Evolutionary conservation across 2,329 filamentous ascomycete species (phyloP), one percentile per base, ranked within the genome.

Genomic region (Cladophialophora yegresii): DNA sequence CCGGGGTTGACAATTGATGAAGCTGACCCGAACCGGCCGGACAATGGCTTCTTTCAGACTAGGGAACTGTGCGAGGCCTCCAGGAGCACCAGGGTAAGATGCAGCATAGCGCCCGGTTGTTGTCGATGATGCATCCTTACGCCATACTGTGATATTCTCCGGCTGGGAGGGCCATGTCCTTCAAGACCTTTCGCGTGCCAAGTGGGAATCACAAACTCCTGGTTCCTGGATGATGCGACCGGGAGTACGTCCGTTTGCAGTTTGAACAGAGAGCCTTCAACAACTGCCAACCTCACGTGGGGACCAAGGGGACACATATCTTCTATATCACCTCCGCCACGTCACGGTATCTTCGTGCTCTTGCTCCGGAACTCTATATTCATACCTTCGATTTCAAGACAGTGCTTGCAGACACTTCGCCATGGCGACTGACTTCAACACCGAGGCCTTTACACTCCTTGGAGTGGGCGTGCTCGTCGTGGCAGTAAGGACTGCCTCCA

Each of bases 381-480:
- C 20, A 12, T 22, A 5, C 22, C 26, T 26, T 3, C 12, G 47
- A 13, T 23, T 26, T 12, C 47, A 28, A 50, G 47, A 3, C 13
- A 22, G 47, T 28, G 13, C 9, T 12, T 20, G 9, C 22, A 12
- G 47, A 12, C 20, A 2, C 20, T 50, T 22, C 47, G 26, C 16
- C 47, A 50, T 50, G 47, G 47, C 47, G 20, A 13, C 1, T 16
- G 13, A 4, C 10, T 50, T 50, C 47, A 26, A 50, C 13, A 22
- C 20, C 20, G 47, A 50, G 23, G 47, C 47, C 4, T 50, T 50
- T 50, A 50, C 47, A 3, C 47, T 50, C 13, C 47, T 50, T 16
- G 80, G 74, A 0, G 69, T 86, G 26, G 84, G 81, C 5, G 72
- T 84, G 20, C 59, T 79, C 33, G 70, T 85, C 53, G 85, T 86